Evolutionary conservation across 108 stramenopile genomes (phyloP), one percentile per base, ranked within the genome.

Genomic region (Cyclostephanos tholiformis): DNA sequence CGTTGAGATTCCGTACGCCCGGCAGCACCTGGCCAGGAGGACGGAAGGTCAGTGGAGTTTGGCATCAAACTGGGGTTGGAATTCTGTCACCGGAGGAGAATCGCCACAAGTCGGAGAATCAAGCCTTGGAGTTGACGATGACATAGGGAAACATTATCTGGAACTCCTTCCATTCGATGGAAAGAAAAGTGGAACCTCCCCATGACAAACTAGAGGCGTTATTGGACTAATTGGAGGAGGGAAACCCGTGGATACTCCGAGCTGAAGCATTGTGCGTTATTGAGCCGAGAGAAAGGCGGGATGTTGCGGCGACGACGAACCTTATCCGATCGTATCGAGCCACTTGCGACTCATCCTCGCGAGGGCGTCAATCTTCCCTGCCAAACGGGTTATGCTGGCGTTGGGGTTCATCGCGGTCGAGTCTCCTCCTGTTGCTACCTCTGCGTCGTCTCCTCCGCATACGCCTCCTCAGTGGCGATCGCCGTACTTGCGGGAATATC

Each of bases 81-180:
- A 77, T 72, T 91, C 91, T 12, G 68, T 91, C 27, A 48, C 35
- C 29, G 26, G 36, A 53, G 23, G 35, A 66, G 68, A 62, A 14
- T 63, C 58, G 12, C 36, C 65, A 29, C 0, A 52, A 29, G 86
- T 87, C 6, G 90, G 86, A 1, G 80, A 36, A 6, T 6, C 36
- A 36, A 6, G 36, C 36, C 6, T 6, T 6, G 36, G 81, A 9
- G 89, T 85, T 59, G 97, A 97, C n/a, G 70, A 83, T 8, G 97
- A 96, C 69, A 97, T 97, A 86, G 88, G 85, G 50, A 88, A 93
- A 53, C 84, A 97, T 14, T 84, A 97, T 44, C 78, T 88, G 56
- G 96, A 95, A 67, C 85, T 98, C 7, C 97, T 95, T 77, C 93
- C 91, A 16, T 95, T 95, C 16, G 95, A 95, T 49, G n/a, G 97